phyloP scores from a whole-genome alignment of 495 filamentous ascomycete genomes.

The Trichodelitschia bisporula region DNA sequence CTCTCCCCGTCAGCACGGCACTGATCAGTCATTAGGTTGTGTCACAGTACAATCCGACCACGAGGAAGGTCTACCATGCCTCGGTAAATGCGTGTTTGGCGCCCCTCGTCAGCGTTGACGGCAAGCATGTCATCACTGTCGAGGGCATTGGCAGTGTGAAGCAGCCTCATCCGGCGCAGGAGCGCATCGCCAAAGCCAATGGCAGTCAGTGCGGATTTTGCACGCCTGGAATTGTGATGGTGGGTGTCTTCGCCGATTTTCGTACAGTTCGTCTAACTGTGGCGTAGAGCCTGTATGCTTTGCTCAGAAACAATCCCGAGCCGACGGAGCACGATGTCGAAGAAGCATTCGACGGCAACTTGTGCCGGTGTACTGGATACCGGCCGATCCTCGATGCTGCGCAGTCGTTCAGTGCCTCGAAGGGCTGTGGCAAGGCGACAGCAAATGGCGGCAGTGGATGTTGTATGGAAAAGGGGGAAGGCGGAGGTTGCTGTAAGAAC shows the following conservation, averaged over 20 bases:
- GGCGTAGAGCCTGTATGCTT: conserved; percentile 47
- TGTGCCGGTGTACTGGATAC: conserved; percentile 92
- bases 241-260: conserved; percentile 9
- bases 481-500: conserved; percentile 32
- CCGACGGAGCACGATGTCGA: conserved; percentile 56
- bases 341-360: conserved; percentile 83
- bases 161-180: conserved; percentile 72
- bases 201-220: conserved; percentile 61
- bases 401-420: conserved; percentile 35
- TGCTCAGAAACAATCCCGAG: conserved; percentile 45
- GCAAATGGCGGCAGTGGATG: conserved; percentile 40
- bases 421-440: conserved; percentile 29
- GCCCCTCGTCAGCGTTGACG: conserved; percentile 75
- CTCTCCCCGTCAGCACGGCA: too few relatives aligned
- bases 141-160: conserved; percentile 89
- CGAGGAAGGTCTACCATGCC: conserved; percentile 71
- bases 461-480: conserved; percentile 34
- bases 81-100: conserved; percentile 88
- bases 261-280: not conserved
- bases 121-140: conserved; percentile 94
- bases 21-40: conserved; percentile 30
- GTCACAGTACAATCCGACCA: conserved; percentile 79
- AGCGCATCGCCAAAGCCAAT: conserved; percentile 57
- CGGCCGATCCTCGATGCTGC: conserved; percentile 85
- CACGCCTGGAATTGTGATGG: conserved; percentile 94